Base-by-base conservation (phyloP, 768 basidiomycete species). In the Psilocybe cubensis region DNA sequence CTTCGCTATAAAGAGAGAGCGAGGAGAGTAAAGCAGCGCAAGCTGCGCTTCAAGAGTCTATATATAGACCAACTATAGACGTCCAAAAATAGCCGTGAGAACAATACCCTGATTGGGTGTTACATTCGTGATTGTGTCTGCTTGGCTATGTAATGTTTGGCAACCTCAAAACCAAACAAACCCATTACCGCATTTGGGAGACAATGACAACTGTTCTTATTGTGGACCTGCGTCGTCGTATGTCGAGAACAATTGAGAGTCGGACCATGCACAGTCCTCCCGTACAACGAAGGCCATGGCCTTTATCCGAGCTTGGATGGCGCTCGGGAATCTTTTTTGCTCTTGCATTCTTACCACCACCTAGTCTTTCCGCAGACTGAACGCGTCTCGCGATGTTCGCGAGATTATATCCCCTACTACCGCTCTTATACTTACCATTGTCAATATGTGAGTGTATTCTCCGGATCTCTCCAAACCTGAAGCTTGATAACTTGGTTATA, bases 341-440 rank as follows among this genome's bases (percentile, higher is more conserved):
- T 63, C 65, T 70, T 61, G 57, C 44, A 49, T 61, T 58, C 42
- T 31, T 60, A 67, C 69, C 70, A 69, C 65, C 61, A 69, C 64
- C 57, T 54, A 60, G 50, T 54, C 52, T 41, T 11, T 58, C 61
- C 52, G 44, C 51, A 17, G 35, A 38, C 35, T 38, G 45, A 40
- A 49, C 58, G 62, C 49, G 48, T 59, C 58, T 56, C 65, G 60
- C 63, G 58, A 73, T 73, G 69, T 63, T 68, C 52, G 61, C 62
- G 57, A 60, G 54, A 43, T 56, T 52, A 27, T 50, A 38, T 47
- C 44, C 58, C 28, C 38, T 57, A 20, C 50, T 57, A n/a, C n/a
- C n/a, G 21, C 51, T 66, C 10, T 43, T 63, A 42, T 54, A 54
- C 44, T 48, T 61, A n/a, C 57, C 63, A 50, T 50, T 60, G 23